A percentile compares a stretch with the other conserved stretches of the same genome.
phyloP scores from a whole-genome alignment of 2,329 filamentous ascomycete species.

The Furcasterigmium sp. region DNA sequence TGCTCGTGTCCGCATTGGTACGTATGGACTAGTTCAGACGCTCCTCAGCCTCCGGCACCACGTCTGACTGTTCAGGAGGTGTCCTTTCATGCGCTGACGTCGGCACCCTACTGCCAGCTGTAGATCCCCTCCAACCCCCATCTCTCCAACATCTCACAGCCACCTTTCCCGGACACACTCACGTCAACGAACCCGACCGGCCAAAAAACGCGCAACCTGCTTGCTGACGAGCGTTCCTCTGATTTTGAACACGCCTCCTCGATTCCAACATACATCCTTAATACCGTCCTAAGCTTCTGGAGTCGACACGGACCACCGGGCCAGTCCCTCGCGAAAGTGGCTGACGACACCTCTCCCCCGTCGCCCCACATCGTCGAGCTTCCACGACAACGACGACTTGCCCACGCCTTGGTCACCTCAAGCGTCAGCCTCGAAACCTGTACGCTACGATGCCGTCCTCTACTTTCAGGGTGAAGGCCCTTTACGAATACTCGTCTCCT shows the following conservation, averaged over 20 bases:
- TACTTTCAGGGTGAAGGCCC: conserved; percentile 89
- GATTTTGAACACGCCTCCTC: no score
- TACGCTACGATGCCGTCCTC: conserved; percentile 30
- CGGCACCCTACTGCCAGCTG: conserved; percentile 28
- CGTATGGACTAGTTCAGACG: background rate
- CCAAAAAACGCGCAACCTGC: background rate
- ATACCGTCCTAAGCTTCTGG: no score
- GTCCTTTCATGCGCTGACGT: conserved; percentile 43
- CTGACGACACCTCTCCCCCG: conserved; percentile 1
- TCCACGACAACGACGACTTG: background rate
- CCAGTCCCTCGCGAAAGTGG: conserved; percentile 1
- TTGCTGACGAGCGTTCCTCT: no score
- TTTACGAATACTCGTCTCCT: conserved; percentile 88
- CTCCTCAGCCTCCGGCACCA: background rate
- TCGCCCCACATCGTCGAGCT: conserved; percentile 3
- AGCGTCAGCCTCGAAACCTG: background rate
- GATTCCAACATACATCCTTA: no score
- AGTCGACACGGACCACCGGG: background rate
- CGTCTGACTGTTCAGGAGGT: conserved; percentile 4
- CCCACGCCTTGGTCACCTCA: background rate
- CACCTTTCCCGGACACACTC: background rate
- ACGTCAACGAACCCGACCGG: background rate
- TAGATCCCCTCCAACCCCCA: conserved; percentile 21
- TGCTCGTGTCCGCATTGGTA: background rate
- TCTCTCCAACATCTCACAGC: background rate